Base-by-base conservation (phyloP, 305 asterid genomes). In the Solanum hybrid region DNA sequence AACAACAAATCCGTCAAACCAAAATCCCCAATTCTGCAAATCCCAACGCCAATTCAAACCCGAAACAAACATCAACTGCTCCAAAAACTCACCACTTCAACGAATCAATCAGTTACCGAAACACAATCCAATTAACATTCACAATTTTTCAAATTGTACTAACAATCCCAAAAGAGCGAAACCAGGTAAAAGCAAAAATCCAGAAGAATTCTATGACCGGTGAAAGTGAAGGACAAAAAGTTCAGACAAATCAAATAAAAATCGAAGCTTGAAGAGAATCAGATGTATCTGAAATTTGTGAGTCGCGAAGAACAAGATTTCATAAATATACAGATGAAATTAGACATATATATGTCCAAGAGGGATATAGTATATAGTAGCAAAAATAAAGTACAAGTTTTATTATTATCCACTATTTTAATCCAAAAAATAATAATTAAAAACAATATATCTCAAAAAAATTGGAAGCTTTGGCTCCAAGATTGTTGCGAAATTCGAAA, bases 401-500 rank as follows among this genome's bases (percentile, higher is more conserved):
- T 29, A 18, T 78, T 34, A 31, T 26, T 42, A 33, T 77, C 34
- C 34, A 12, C 36, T 77, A 42, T 89, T 61, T 20, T 20, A 20
- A 7, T 20, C 71, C 18, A 71, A 35, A n/a, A 80, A 33, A 6
- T 42, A 31, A 16, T 8, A 28, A 79, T 11, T 79, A 89, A 87
- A 67, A 90, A 71, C 13, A 24, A 22, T 29, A 1, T 11, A 92
- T 89, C 89, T 29, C 88, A 91, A 80, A 92, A 91, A 69, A 89
- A 90, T 90, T 89, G 89, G 33, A 89, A 89, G 90, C 89, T 95
- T 94, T 93, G 97, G 96, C 95, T 93, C 97, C 97, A 92, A 93
- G 94, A 91, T 90, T 91, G 95, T 92, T 80, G 95, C 88, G 90
- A 93, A 91, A 89, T 90, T 90, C 89, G 93, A 91, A 92, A 90